Conservation (phyloP, 2,329 filamentous ascomycete species). For the Penicillium sp. region DNA sequence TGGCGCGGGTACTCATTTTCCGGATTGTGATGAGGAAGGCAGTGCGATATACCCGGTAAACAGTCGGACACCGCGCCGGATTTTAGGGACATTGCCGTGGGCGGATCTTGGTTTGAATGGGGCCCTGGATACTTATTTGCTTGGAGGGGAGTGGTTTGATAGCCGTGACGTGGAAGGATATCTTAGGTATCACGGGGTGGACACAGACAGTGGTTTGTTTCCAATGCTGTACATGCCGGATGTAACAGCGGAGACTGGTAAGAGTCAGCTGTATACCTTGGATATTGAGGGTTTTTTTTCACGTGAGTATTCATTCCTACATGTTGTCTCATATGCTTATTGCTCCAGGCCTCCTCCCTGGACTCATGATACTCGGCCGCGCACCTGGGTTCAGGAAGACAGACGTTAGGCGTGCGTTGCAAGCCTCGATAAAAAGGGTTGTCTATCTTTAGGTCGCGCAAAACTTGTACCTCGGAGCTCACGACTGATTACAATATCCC, state of each 20-base stretch:
- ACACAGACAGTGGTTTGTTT: constrained; percentile 12
- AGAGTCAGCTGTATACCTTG: background rate
- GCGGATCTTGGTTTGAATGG: background rate
- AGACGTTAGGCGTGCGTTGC: background rate
- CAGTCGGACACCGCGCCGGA: constrained; percentile 26
- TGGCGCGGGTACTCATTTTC: constrained; percentile 69
- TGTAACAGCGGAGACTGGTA: background rate
- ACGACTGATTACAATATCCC: background rate
- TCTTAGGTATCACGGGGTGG: constrained; percentile 6
- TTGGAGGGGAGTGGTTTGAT: constrained; percentile 28
- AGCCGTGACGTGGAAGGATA: constrained; percentile 26
- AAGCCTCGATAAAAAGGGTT: background rate
- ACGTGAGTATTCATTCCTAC: background rate
- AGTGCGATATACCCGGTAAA: constrained; percentile 36
- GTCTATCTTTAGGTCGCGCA: background rate
- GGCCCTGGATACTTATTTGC: constrained; percentile 16
- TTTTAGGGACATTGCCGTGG: constrained; percentile 14
- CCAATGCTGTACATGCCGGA: constrained; percentile 1
- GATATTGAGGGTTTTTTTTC: background rate
- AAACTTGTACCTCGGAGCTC: background rate
- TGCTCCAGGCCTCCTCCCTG: background rate
- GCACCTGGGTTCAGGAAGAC: background rate
- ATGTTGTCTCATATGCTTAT: background rate
- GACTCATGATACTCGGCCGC: background rate
- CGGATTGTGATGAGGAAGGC: constrained; percentile 41